Conservation (phyloP, 2,329 filamentous ascomycete genomes). For the Cladosporium sp. region DNA sequence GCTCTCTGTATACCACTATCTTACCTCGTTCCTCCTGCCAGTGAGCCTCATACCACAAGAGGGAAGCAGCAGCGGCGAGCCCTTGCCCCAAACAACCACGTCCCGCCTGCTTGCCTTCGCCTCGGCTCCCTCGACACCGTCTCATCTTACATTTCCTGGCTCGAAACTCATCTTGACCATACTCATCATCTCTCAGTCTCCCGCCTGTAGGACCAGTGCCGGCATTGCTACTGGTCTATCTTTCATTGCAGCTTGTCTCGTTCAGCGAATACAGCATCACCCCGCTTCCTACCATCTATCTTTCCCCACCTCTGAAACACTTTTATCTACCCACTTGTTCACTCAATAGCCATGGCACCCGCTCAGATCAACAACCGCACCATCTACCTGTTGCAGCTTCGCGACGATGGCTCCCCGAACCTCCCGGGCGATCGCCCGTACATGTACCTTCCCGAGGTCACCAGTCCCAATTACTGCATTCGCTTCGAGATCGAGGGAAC, state of each 20-base stretch:
- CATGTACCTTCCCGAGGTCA: constrained; percentile 81
- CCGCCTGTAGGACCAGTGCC: constrained; percentile 3
- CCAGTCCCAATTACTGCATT: constrained; percentile 67
- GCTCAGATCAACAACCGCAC: constrained; percentile 32
- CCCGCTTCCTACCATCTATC: neutral
- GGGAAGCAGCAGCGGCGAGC: constrained; percentile 4
- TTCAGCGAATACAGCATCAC: neutral
- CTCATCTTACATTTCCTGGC: neutral
- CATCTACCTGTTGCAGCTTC: constrained; percentile 84
- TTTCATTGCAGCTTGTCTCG: constrained; percentile 1
- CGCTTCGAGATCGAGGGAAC: constrained; percentile 92
- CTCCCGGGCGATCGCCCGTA: constrained; percentile 71
- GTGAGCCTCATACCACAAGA: neutral
- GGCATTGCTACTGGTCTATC: constrained; percentile 11
- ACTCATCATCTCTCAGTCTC: constrained; percentile 4
- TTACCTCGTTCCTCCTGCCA: neutral
- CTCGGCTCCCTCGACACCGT: neutral
- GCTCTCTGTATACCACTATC: neutral
- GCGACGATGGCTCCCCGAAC: constrained; percentile 88
- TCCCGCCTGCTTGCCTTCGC: constrained; percentile 3
- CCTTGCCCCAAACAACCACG: neutral
- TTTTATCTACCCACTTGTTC: neutral
- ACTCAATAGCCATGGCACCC: constrained; percentile 30
- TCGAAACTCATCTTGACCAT: neutral
- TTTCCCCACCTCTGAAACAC: neutral